Evolutionary conservation across 805 yeast genomes (phyloP), one percentile per base, ranked within the genome.

Genomic region (Candida boleticola): DNA sequence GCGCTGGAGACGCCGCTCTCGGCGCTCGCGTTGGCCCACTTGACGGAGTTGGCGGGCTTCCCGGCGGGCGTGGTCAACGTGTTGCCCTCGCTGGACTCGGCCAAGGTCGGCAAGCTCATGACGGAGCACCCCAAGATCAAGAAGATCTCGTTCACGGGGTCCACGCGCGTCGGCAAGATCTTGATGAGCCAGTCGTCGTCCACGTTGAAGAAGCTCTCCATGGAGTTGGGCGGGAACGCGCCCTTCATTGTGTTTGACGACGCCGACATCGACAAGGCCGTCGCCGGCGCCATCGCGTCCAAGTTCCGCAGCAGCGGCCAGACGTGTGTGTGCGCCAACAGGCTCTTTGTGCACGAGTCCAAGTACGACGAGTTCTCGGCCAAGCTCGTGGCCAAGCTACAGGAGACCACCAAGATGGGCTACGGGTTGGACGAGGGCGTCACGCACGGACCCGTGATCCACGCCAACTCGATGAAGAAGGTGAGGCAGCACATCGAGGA

Each of bases 381-480:
- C 17, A 63, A 63, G 43, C 61, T 80, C 35, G 73, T 71, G n/a
- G 60, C 53, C 14, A 59, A 70, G 51, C 40, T 48, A 14, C 54
- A 59, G 22, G 52, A 50, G 41, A 58, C 64, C 13, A 73, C 79
- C 36, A 67, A 57, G 41, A 64, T 84, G 36, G 95, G 93, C 17
- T 72, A 81, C 47, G 90, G 89, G 5, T 62, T 83, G 23, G 74
- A 68, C 2, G 58, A 63, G 14, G 75, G 60, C n/a, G 70, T 76
- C 17, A 83, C 90, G 0, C 89, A 84, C 56, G 93, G 95, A 16
- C 92, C 93, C 3, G 62, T 86, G 43, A 84, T 85, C 50, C 83
- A 82, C 54, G 74, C 68, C 7, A 68, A 77, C 47, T 82, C 89
- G 5, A 66, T 84, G 46, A 67, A 63, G 0, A 85, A 83, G 60